A percentile compares a stretch with the other conserved stretches of the same genome.
These are phyloP conservation scores for Leccinum incarnatum DNA, from an alignment of 768 basidiomycete genomes.

Conservation along the genomic window DNA sequence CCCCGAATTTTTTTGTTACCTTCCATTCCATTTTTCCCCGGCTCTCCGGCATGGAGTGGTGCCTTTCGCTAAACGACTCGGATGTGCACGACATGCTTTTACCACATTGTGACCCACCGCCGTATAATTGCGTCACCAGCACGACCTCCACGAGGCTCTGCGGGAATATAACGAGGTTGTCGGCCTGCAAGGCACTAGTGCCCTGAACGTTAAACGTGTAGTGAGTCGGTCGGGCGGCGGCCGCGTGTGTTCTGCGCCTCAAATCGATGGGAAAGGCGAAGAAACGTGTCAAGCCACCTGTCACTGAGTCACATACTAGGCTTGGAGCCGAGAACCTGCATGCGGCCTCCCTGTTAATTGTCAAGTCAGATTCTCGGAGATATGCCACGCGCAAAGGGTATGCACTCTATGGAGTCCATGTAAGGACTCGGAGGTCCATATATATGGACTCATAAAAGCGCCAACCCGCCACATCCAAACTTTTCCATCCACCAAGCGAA, in stretches of 20 bases:
- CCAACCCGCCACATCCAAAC: conserved; percentile 8
- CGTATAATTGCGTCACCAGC: background rate
- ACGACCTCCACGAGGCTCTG: conserved; percentile 15
- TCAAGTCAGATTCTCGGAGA: conserved; percentile 12
- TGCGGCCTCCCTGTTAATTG: conserved; percentile 3
- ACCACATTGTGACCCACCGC: conserved; percentile 9
- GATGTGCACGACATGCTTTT: conserved; percentile 12
- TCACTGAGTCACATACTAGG: background rate
- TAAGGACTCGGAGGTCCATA: conserved; percentile 16
- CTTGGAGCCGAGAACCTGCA: background rate
- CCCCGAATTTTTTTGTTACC: background rate
- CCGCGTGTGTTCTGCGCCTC: conserved; percentile 2
- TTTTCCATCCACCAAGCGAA: conserved; percentile 9
- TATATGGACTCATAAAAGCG: conserved; percentile 16
- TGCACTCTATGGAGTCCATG: conserved; percentile 3
- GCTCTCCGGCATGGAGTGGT: conserved; percentile 1
- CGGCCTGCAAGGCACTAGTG: conserved; percentile 1
- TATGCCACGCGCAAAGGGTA: conserved; percentile 16
- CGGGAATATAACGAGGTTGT: conserved; percentile 17
- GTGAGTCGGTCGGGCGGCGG: conserved; percentile 2
- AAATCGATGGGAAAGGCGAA: conserved; percentile 1
- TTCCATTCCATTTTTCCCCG: conserved; percentile 4
- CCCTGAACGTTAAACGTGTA: conserved; percentile 10
- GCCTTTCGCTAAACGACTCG: conserved; percentile 16
- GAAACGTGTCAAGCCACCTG: conserved; percentile 9